phyloP scores from a whole-genome alignment of 2,329 filamentous ascomycete species.

The Alternaria conjuncta region DNA sequence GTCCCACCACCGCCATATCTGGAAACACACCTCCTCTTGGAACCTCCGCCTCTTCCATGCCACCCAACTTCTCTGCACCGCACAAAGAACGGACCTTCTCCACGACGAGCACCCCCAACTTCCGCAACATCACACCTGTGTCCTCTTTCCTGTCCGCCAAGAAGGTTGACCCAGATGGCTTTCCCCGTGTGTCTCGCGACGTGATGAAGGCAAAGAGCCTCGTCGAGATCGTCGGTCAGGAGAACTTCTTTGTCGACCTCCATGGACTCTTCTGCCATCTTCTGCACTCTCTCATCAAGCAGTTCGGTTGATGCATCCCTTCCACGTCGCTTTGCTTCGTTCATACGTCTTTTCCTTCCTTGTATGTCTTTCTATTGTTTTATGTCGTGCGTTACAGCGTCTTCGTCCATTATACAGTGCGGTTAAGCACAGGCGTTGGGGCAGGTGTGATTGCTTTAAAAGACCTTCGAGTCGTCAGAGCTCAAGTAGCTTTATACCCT shows the following conservation, averaged over 20 bases:
- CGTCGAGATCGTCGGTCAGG: conserved; percentile 65
- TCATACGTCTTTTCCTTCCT: conserved; percentile 23
- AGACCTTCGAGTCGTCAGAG: conserved; percentile 3
- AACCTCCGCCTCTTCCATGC: conserved; percentile 36
- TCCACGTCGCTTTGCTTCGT: neutral
- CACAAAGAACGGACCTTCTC: conserved; percentile 38
- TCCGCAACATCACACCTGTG: conserved; percentile 59
- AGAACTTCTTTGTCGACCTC: conserved; percentile 64
- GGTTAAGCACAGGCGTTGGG: conserved; percentile 27
- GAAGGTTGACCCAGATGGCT: conserved; percentile 62
- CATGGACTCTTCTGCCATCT: conserved; percentile 59
- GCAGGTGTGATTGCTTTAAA: neutral
- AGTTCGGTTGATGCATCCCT: conserved; percentile 39
- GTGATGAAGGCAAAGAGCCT: conserved; percentile 61
- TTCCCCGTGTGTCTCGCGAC: conserved; percentile 59
- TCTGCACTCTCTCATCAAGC: conserved; percentile 48
- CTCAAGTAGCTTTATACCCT: conserved; percentile 30
- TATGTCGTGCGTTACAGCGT: conserved; percentile 16
- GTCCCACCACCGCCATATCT: conserved; percentile 39
- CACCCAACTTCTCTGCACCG: conserved; percentile 35
- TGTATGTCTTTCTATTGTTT: conserved; percentile 23
- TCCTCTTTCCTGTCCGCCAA: conserved; percentile 66
- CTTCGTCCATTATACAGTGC: conserved; percentile 32
- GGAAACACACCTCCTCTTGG: conserved; percentile 41
- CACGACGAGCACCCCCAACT: conserved; percentile 40